phyloP scores from a whole-genome alignment of 805 yeast species.

The Nakazawaea laoshanensis region DNA sequence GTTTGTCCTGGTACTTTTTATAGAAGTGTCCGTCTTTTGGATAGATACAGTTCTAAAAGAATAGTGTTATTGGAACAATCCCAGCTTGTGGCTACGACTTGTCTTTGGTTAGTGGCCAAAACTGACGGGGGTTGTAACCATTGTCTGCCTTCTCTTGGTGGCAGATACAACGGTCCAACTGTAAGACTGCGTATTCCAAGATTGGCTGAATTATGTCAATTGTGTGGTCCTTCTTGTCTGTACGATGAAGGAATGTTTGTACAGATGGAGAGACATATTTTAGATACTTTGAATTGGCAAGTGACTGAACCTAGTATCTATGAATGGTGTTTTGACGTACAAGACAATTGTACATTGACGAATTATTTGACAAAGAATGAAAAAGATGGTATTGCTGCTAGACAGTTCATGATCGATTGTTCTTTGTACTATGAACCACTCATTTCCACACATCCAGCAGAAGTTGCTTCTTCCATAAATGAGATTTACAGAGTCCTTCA shows the following conservation, averaged over 20 bases:
- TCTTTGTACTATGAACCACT: conserved; percentile 39
- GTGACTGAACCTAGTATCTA: conserved; percentile 54
- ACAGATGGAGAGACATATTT: conserved; percentile 74
- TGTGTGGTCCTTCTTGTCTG: conserved; percentile 57
- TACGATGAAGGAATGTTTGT: conserved; percentile 53
- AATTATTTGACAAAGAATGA: conserved; percentile 19
- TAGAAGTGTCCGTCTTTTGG: conserved; percentile 61
- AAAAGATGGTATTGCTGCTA: conserved; percentile 33
- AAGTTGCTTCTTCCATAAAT: conserved; percentile 12
- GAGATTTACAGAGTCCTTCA: conserved; percentile 9
- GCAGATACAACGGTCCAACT: conserved; percentile 60
- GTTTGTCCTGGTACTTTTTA: conserved; percentile 54
- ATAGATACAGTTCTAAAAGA: conserved; percentile 74
- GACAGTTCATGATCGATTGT: conserved; percentile 40
- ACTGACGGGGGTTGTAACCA: conserved; percentile 70
- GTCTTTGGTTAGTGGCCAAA: conserved; percentile 80
- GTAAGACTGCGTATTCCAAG: conserved; percentile 71
- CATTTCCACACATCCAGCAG: conserved; percentile 26
- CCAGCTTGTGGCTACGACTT: conserved; percentile 74
- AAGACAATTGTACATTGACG: conserved; percentile 32
- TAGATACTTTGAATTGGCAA: conserved; percentile 65
- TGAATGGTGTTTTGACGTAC: conserved; percentile 35
- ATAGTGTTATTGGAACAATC: conserved; percentile 69
- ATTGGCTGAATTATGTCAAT: conserved; percentile 57
- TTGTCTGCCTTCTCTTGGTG: conserved; percentile 51